Evolutionary conservation across 371 early-diverging fungal species (phyloP).

Genomic region (Lichtheimia ornata): DNA sequence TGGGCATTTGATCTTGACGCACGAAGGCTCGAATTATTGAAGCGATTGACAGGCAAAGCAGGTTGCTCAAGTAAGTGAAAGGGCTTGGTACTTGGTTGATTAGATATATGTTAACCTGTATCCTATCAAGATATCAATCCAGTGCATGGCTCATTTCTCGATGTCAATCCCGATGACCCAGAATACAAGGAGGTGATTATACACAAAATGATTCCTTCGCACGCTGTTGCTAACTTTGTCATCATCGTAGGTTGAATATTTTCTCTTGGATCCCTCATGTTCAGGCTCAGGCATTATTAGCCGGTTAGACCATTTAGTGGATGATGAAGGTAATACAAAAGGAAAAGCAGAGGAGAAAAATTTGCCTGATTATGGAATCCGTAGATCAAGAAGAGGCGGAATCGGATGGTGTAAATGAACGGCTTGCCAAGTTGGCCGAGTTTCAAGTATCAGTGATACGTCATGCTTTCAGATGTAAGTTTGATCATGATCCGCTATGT

Average conservation of each 20-base stretch:
- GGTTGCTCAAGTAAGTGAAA: conserved; percentile 79
- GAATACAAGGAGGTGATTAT: conserved; percentile 52
- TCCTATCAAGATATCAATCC: conserved; percentile 56
- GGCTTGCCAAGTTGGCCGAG: conserved; percentile 70
- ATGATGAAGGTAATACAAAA: conserved; percentile 44
- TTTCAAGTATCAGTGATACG: conserved; percentile 71
- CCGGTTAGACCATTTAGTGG: conserved; percentile 81
- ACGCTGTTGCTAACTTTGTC: too few species aligned
- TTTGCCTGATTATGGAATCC: not conserved
- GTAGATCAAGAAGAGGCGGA: conserved; percentile 12
- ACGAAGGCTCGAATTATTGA: conserved; percentile 78
- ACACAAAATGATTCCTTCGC: not conserved
- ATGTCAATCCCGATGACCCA: conserved; percentile 62
- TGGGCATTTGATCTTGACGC: conserved; percentile 92
- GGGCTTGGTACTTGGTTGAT: conserved; percentile 7
- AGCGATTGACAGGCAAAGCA: conserved; percentile 70
- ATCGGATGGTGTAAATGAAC: conserved; percentile 55
- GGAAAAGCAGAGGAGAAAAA: not conserved
- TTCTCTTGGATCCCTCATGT: conserved; percentile 97
- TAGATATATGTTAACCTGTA: not conserved
- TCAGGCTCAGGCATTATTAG: conserved; percentile 96
- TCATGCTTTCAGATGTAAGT: conserved; percentile 75
- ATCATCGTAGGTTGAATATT: conserved; percentile 73
- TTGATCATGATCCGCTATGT: too few species aligned
- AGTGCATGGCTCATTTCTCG: conserved; percentile 67